Evolutionary conservation across 2,329 filamentous ascomycete genomes (phyloP).

Genomic region (Aspergillus jensenii): DNA sequence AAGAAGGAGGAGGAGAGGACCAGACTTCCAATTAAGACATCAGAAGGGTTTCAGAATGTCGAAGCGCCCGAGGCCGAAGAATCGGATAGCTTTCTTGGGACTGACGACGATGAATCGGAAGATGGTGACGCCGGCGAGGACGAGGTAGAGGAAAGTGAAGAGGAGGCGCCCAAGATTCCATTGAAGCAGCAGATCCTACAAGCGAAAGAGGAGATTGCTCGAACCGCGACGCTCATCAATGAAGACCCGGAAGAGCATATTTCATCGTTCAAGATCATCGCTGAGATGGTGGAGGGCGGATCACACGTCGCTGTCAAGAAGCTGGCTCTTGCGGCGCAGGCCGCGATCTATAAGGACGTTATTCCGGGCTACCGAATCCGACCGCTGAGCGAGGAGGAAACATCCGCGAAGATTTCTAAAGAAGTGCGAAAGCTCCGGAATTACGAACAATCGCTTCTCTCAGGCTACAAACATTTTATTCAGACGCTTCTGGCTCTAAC

Average conservation of each 20-base stretch:
- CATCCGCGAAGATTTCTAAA: constrained; percentile 81
- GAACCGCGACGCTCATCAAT: constrained; percentile 76
- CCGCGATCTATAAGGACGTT: constrained; percentile 90
- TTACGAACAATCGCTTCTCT: constrained; percentile 85
- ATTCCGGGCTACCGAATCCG: constrained; percentile 96
- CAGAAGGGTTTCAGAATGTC: constrained; percentile 70
- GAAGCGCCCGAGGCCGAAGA: constrained; percentile 54
- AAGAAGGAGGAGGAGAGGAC: constrained; percentile 74
- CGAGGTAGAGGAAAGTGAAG: constrained; percentile 49
- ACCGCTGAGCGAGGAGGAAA: constrained; percentile 70
- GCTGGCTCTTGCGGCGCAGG: constrained; percentile 79
- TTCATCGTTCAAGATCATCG: constrained; percentile 73
- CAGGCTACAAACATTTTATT: constrained; percentile 82
- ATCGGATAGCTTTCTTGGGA: constrained; percentile 64
- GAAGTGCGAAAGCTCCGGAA: constrained; percentile 78
- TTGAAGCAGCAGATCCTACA: constrained; percentile 76
- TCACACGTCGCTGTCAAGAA: constrained; percentile 72
- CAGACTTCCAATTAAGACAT: constrained; percentile 81
- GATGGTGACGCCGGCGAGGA: constrained; percentile 43
- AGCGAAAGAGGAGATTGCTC: constrained; percentile 90
- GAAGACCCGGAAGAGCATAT: constrained; percentile 92
- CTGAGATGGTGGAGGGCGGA: constrained; percentile 67
- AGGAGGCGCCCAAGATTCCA: constrained; percentile 63
- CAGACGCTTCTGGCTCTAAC: constrained; percentile 70
- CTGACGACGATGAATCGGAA: constrained; percentile 52